phyloP scores from a whole-genome alignment of 371 early-diverging fungal species.

The Mucor saturninus region DNA sequence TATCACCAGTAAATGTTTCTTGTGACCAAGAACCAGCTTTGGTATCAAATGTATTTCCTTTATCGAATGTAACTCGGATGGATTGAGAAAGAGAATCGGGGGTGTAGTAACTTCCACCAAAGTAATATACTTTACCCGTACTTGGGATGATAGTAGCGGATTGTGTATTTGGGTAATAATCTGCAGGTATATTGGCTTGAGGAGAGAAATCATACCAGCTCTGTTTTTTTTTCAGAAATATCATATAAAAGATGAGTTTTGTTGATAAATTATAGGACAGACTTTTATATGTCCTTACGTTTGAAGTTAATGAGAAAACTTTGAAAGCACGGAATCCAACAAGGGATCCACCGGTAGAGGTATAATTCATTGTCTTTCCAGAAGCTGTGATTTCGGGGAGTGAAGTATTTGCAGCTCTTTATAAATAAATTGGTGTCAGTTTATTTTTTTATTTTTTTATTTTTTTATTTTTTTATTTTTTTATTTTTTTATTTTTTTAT shows the following conservation, averaged over 20 bases:
- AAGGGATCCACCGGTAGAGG: background rate
- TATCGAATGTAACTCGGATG: background rate
- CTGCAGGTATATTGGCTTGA: background rate
- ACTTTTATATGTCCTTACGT: background rate
- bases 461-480: too few relatives aligned
- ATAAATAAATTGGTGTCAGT: too few relatives aligned
- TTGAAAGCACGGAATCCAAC: background rate
- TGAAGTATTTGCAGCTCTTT: background rate
- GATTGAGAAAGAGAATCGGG: background rate
- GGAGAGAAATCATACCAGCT: slow-evolving; percentile 1
- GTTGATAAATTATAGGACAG: background rate
- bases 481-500: too few relatives aligned
- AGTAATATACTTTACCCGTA: slow-evolving; percentile 3
- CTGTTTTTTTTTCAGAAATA: background rate
- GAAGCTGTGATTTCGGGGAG: background rate
- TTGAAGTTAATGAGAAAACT: background rate
- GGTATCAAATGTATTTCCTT: slow-evolving; percentile 5
- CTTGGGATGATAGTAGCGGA: background rate
- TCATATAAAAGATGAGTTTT: background rate
- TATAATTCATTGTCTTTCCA: background rate
- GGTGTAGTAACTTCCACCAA: slow-evolving; percentile 9
- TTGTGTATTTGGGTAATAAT: slow-evolving; percentile 6
- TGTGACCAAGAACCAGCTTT: slow-evolving; percentile 5
- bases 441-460: too few relatives aligned
- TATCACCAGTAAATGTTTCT: background rate